These are phyloP conservation scores for Papiliotrema nemorosa DNA, from an alignment of 1,284 basidiomycete genomes.

Conservation along the genomic window DNA sequence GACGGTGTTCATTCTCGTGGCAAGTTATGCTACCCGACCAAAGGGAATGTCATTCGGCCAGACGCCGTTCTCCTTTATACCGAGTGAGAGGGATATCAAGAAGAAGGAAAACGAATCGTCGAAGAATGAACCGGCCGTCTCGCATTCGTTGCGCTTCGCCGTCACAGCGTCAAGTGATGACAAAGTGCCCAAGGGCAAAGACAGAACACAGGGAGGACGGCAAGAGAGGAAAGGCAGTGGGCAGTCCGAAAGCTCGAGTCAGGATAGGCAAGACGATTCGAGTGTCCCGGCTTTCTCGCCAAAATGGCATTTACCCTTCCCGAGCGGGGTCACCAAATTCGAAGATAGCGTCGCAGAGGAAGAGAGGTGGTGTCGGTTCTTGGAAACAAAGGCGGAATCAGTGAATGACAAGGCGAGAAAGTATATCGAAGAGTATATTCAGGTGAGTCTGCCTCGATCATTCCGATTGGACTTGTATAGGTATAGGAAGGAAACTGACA, in stretches of 20 bases:
- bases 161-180: constrained; percentile 5
- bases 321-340: constrained; percentile 55
- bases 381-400: constrained; percentile 18
- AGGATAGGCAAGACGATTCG: not conserved
- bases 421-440: constrained; percentile 50
- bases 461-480: not conserved
- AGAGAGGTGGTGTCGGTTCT: constrained; percentile 50
- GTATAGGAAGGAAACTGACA: not conserved
- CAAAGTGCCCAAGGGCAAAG: not conserved
- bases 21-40: constrained; percentile 75
- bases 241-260: not conserved
- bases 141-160: constrained; percentile 22
- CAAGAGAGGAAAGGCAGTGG: not conserved
- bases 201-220: not conserved
- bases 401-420: constrained; percentile 18
- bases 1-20: constrained; percentile 75
- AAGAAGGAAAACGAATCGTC: not conserved
- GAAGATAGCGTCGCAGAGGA: constrained; percentile 63
- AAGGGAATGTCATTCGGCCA: not conserved
- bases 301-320: constrained; percentile 33
- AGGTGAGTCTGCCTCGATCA: constrained; percentile 43
- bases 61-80: constrained; percentile 11
- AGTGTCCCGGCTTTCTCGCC: constrained; percentile 16
- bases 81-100: not conserved
- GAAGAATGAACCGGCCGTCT: constrained; percentile 9